phyloP scores from a whole-genome alignment of 1,284 basidiomycete species.

The Coniophora puteana region DNA sequence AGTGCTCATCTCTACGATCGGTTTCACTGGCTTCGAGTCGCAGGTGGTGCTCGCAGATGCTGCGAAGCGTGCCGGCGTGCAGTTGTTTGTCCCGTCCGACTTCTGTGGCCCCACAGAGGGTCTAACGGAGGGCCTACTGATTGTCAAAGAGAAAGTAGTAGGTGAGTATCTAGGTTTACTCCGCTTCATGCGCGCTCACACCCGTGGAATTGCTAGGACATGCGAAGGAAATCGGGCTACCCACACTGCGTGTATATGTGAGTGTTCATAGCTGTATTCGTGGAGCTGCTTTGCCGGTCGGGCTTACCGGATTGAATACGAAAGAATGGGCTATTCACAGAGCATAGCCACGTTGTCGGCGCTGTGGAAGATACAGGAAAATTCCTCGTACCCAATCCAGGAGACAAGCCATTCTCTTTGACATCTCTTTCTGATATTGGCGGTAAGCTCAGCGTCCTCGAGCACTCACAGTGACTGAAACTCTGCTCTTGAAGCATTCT shows the following conservation, averaged over 20 bases:
- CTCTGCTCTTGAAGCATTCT: too few species aligned
- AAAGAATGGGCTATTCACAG: not conserved
- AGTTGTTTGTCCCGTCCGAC: not conserved
- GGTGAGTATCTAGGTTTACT: not conserved
- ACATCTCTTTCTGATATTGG: not conserved
- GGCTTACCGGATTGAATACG: not conserved
- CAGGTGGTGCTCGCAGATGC: too few species aligned
- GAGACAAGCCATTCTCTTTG: too few species aligned
- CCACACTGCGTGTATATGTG: not conserved
- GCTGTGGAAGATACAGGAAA: not conserved
- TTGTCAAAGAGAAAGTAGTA: not conserved
- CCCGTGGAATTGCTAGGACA: not conserved
- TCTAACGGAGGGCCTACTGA: conserved; percentile 1
- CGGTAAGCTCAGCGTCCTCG: not conserved
- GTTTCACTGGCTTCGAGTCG: conserved; percentile 2
- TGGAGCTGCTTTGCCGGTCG: not conserved
- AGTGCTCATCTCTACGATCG: conserved; percentile 31
- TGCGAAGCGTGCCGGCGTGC: not conserved
- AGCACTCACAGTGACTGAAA: too few species aligned
- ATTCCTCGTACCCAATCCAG: not conserved
- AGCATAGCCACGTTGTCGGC: not conserved
- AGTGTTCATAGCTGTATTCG: not conserved
- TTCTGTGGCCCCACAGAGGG: not conserved
- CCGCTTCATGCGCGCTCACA: not conserved
- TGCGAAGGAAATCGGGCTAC: not conserved